These are phyloP conservation scores for Cyberlindnera japonica DNA, from an alignment of 805 yeast species.

Conservation along the genomic window DNA sequence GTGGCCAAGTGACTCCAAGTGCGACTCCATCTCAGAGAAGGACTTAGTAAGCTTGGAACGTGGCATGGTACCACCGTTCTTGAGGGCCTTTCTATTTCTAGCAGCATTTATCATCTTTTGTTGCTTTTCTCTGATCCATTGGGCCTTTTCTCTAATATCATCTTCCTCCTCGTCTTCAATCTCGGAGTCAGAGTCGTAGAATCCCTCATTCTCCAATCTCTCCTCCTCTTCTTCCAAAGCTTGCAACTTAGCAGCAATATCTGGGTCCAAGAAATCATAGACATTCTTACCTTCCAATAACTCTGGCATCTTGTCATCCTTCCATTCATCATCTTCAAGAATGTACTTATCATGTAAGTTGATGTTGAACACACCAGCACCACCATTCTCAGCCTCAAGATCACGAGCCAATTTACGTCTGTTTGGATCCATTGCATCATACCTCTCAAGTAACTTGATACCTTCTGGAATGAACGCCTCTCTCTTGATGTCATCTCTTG, in stretches of 20 bases:
- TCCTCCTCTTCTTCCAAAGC: conserved; percentile 98
- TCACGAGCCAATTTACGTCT: conserved; percentile 82
- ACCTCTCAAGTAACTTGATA: conserved; percentile 55
- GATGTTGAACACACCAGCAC: conserved; percentile 96
- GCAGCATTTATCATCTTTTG: conserved; percentile 89
- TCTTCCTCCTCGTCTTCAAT: conserved; percentile 64
- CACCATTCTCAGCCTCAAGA: conserved; percentile 92
- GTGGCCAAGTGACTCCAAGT: conserved; percentile 86
- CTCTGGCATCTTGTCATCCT: conserved; percentile 96
- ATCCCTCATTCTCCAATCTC: conserved; percentile 87
- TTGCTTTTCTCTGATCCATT: conserved; percentile 94
- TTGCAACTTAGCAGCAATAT: conserved; percentile 86
- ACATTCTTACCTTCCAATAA: conserved; percentile 93
- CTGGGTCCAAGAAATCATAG: conserved; percentile 95
- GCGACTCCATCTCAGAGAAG: conserved; percentile 77
- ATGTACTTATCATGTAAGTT: conserved; percentile 89
- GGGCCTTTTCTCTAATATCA: conserved; percentile 80
- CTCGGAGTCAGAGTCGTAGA: conserved; percentile 83
- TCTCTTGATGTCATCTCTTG: conserved; percentile 83
- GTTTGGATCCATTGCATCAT: conserved; percentile 76
- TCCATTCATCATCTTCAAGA: conserved; percentile 96
- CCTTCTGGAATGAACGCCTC: conserved; percentile 80
- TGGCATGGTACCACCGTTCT: conserved; percentile 85
- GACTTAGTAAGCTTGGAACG: conserved; percentile 81
- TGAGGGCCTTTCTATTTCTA: conserved; percentile 79